These are phyloP conservation scores for Buddleja alternifolia DNA, from an alignment of 257 asterid genomes.

Conservation along the genomic window DNA sequence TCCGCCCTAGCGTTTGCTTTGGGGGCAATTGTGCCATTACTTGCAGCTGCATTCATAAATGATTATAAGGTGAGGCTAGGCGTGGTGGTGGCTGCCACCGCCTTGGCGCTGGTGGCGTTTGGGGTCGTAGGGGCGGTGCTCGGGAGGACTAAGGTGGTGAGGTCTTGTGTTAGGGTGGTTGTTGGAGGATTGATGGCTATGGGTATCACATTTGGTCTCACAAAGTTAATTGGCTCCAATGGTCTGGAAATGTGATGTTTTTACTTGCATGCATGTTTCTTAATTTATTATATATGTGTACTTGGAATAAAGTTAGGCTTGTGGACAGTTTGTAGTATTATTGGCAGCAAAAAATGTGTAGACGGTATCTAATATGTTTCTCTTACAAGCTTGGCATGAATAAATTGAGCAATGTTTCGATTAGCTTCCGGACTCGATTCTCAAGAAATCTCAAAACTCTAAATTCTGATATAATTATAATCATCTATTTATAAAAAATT, in stretches of 20 bases:
- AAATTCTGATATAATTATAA: too few relatives aligned
- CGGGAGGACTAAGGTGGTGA: slow-evolving; percentile 49
- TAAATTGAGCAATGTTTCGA: too few relatives aligned
- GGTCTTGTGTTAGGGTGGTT: slow-evolving; percentile 57
- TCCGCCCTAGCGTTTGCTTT: slow-evolving; percentile 63
- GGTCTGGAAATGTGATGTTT: slow-evolving; percentile 46
- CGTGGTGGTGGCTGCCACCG: slow-evolving; percentile 54
- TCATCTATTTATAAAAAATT: too few relatives aligned
- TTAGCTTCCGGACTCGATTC: too few relatives aligned
- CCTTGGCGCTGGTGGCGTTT: slow-evolving; percentile 53
- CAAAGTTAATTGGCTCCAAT: slow-evolving; percentile 51
- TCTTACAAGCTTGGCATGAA: too few relatives aligned
- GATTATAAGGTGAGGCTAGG: slow-evolving; percentile 50
- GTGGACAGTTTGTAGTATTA: too few relatives aligned
- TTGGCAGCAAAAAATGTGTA: too few relatives aligned
- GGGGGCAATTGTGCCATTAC: slow-evolving; percentile 66
- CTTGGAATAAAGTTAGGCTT: too few relatives aligned
- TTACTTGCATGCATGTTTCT: too few relatives aligned
- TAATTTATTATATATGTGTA: too few relatives aligned
- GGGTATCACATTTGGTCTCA: slow-evolving; percentile 73
- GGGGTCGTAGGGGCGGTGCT: slow-evolving; percentile 65
- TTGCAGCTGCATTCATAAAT: slow-evolving; percentile 61
- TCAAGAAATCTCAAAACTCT: too few relatives aligned
- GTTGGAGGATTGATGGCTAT: slow-evolving; percentile 84
- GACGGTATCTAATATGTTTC: too few relatives aligned